Conservation (phyloP, 1,139 yeast genomes). For the Hansenula lynferdii region DNA sequence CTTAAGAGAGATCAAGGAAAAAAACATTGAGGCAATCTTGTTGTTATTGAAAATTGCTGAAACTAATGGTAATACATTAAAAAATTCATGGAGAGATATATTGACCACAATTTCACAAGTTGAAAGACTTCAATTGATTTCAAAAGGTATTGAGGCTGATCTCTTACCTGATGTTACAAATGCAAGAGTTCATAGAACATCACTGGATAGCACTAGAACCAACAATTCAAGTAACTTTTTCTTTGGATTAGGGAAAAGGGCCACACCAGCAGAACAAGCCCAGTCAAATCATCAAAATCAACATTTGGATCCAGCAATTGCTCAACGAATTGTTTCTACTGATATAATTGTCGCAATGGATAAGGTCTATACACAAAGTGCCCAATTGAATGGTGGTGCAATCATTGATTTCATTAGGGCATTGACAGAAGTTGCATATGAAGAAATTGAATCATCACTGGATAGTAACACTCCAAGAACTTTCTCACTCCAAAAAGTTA, state of each 20-base stretch:
- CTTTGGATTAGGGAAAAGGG: slow-evolving; percentile 36
- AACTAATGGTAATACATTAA: slow-evolving; percentile 68
- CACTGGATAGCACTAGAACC: slow-evolving; percentile 48
- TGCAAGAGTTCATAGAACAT: slow-evolving; percentile 55
- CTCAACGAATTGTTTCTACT: slow-evolving; percentile 59
- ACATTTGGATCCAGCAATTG: slow-evolving; percentile 47
- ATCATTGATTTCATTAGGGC: slow-evolving; percentile 87
- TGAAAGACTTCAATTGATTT: slow-evolving; percentile 82
- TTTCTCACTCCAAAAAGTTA: slow-evolving; percentile 90
- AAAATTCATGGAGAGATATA: slow-evolving; percentile 79
- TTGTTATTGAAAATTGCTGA: slow-evolving; percentile 74
- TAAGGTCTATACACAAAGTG: slow-evolving; percentile 79
- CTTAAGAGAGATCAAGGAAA: slow-evolving; percentile 70
- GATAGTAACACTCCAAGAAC: slow-evolving; percentile 80
- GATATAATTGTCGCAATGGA: slow-evolving; percentile 85
- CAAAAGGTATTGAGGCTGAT: slow-evolving; percentile 84
- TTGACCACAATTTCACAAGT: slow-evolving; percentile 82
- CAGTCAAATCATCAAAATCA: slow-evolving; percentile 47
- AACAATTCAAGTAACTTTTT: slow-evolving; percentile 27
- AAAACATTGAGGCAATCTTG: slow-evolving; percentile 78
- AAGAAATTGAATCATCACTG: slow-evolving; percentile 89
- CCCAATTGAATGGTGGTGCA: slow-evolving; percentile 74
- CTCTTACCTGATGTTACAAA: slow-evolving; percentile 81
- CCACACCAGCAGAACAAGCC: slow-evolving; percentile 42
- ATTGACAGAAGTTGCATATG: slow-evolving; percentile 78